Base-by-base conservation (phyloP, 495 filamentous ascomycete species). In the Tuber indicum region DNA sequence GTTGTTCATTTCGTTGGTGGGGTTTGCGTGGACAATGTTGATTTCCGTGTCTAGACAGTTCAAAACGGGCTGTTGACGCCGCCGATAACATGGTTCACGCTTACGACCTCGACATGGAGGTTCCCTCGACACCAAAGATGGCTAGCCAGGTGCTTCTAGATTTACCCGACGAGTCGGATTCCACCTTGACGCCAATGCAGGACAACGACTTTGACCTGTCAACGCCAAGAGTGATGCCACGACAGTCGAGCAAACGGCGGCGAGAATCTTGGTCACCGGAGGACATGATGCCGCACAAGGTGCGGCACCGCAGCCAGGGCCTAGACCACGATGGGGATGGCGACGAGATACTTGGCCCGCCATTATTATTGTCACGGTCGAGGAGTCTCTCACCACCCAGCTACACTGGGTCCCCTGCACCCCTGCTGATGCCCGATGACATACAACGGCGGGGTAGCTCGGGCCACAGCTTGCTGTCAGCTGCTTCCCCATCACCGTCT, bases 61-160 rank as follows among this genome's bases (percentile, higher is more conserved):
- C 92, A 71, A 87, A 91, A 83, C 86, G 92, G 69, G 92, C 92
- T 4, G 90, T 94, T 23, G 92, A 94, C 84, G 92, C 92, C 42
- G 92, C 92, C 3, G 92, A 94, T 79, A 94, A 94, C 80, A 92
- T 94, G 52, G 92, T 94, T 43, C 91, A 94, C 85, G 92, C 92
- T n/a, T 94, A 94, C 78, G 92, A 94, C 83, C 87, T 94, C 80
- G 91, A 94, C 83, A 92, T 94, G 91, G 89, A 92, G 78, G 87
- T 94, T 42, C 92, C 92, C 32, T 89, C 91, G 76, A 91, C 87
- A 14, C 86, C 84, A 42, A 75, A 78, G 58, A 66, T 66, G 58
- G 14, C 3, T 36, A 66, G 58, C 58, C 58, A 66, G 58, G 26
- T 2, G 58, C 58, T 66, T 36, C 58, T 4, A 66, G 58, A 66